These are phyloP conservation scores for Tripterygium wilfordii DNA, from an alignment of 177 flowering plant species.

Conservation along the genomic window DNA sequence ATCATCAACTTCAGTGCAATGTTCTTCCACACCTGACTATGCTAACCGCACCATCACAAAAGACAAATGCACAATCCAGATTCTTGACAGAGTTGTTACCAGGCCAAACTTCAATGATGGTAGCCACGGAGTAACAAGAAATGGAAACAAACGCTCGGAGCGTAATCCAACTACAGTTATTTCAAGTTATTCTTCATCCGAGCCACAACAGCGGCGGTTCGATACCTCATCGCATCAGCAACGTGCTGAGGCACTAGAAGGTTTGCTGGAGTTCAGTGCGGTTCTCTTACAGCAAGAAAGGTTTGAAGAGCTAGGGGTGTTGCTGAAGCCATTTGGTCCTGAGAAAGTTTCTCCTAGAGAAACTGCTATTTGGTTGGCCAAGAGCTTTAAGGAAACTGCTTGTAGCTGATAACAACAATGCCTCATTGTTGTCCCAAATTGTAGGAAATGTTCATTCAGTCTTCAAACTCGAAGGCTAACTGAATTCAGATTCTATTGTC, in stretches of 20 bases:
- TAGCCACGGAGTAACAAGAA: slow-evolving; percentile 34
- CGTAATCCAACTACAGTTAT: slow-evolving; percentile 38
- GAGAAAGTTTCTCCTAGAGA: slow-evolving; percentile 83
- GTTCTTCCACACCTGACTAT: slow-evolving; percentile 44
- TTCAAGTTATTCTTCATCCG: slow-evolving; percentile 35
- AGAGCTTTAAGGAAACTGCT: slow-evolving; percentile 73
- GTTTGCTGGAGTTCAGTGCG: slow-evolving; percentile 73
- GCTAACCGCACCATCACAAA: slow-evolving; percentile 57
- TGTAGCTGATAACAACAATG: too few relatives aligned
- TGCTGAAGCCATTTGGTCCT: slow-evolving; percentile 80
- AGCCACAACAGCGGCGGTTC: slow-evolving; percentile 21
- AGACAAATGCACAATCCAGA: slow-evolving; percentile 66
- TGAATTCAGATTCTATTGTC: too few relatives aligned
- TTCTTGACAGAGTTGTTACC: slow-evolving; percentile 28
- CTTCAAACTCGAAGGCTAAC: too few relatives aligned
- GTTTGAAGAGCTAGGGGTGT: slow-evolving; percentile 71
- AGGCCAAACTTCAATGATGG: slow-evolving; percentile 28
- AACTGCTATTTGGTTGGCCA: slow-evolving; percentile 86
- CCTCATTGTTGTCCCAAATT: too few relatives aligned
- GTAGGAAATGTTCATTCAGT: too few relatives aligned
- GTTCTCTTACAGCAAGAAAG: slow-evolving; percentile 60
- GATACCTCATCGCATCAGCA: slow-evolving; percentile 42
- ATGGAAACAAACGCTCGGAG: slow-evolving; percentile 24
- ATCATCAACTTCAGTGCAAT: slow-evolving; percentile 38
- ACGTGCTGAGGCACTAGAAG: slow-evolving; percentile 82